Percentiles rank a stretch among this genome's conserved stretches.
These are phyloP conservation scores for Aspergillus novoparasiticus DNA, from an alignment of 2,329 filamentous ascomycete species.

Conservation along the genomic window DNA sequence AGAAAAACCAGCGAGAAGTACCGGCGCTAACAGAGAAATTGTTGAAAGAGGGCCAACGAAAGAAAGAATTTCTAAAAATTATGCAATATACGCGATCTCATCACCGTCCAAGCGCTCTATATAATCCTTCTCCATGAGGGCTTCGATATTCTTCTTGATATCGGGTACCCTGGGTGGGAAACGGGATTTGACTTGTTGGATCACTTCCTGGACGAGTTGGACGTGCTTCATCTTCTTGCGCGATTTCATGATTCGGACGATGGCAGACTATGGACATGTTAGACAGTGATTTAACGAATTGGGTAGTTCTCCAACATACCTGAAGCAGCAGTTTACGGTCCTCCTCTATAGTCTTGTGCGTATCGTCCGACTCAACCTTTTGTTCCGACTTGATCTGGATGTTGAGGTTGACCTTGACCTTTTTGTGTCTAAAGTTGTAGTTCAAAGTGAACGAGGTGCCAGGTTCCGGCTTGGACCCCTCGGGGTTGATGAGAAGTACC, in stretches of 20 bases:
- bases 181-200: constrained; percentile 88
- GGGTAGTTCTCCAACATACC: constrained; percentile 61
- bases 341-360: constrained; percentile 99
- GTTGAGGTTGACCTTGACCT: constrained; percentile 95
- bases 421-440: constrained; percentile 97
- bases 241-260: constrained; percentile 99
- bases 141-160: constrained; percentile 99
- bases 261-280: constrained; percentile 71
- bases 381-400: constrained; percentile 92
- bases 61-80: constrained; percentile 34
- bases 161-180: constrained; percentile 92
- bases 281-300: background rate
- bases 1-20: constrained; percentile 11
- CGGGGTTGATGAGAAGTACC: constrained; percentile 73
- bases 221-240: constrained; percentile 98
- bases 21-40: constrained; percentile 9
- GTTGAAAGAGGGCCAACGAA: constrained; percentile 10
- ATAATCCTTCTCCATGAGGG: constrained; percentile 97
- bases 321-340: constrained; percentile 95
- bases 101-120: constrained; percentile 93
- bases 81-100: constrained; percentile 92
- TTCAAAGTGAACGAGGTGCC: constrained; percentile 84
- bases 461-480: constrained; percentile 73
- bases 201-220: constrained; percentile 91
- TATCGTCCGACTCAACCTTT: constrained; percentile 94